Conservation (phyloP, 2,329 filamentous ascomycete species). For the Tolypocladium capitatum region DNA sequence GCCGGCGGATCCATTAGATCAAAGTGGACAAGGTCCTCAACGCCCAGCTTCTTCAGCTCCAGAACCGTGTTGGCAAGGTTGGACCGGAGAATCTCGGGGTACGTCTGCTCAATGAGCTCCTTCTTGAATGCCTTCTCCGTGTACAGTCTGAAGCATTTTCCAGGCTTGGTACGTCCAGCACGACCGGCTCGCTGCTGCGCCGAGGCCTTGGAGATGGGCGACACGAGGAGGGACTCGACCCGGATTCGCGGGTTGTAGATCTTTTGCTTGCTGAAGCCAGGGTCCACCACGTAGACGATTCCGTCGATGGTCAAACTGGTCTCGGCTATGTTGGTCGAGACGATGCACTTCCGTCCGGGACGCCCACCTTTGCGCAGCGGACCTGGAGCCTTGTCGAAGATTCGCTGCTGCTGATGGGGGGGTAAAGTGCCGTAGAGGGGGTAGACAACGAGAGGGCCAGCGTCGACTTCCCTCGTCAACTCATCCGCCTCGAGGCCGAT, state of each 20-base stretch:
- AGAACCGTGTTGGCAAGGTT: constrained; percentile 92
- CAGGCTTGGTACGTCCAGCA: constrained; percentile 94
- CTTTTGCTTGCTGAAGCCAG: constrained; percentile 98
- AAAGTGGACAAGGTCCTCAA: constrained; percentile 93
- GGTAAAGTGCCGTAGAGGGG: constrained; percentile 89
- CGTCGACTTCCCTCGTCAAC: constrained; percentile 79
- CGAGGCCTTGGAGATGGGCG: constrained; percentile 93
- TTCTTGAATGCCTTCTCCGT: constrained; percentile 95
- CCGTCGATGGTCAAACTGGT: constrained; percentile 96
- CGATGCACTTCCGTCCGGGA: constrained; percentile 85
- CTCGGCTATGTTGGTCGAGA: constrained; percentile 96
- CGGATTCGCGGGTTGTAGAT: constrained; percentile 96
- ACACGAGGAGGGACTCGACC: constrained; percentile 94
- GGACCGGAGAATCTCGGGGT: constrained; percentile 88
- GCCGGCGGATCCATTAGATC: constrained; percentile 98
- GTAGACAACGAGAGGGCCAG: constrained; percentile 80
- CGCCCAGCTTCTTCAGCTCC: constrained; percentile 92
- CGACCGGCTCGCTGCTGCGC: constrained; percentile 96
- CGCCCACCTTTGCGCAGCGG: constrained; percentile 61
- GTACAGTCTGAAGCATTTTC: constrained; percentile 96
- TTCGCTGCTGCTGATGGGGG: constrained; percentile 83
- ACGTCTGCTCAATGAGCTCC: constrained; percentile 92
- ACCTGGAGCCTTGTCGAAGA: constrained; percentile 79
- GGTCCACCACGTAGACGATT: constrained; percentile 98
- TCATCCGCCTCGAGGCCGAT: constrained; percentile 85